Percentiles rank a stretch among this genome's conserved stretches.
phyloP scores from a whole-genome alignment of 1,284 basidiomycete species.

The Fomes fomentarius region DNA sequence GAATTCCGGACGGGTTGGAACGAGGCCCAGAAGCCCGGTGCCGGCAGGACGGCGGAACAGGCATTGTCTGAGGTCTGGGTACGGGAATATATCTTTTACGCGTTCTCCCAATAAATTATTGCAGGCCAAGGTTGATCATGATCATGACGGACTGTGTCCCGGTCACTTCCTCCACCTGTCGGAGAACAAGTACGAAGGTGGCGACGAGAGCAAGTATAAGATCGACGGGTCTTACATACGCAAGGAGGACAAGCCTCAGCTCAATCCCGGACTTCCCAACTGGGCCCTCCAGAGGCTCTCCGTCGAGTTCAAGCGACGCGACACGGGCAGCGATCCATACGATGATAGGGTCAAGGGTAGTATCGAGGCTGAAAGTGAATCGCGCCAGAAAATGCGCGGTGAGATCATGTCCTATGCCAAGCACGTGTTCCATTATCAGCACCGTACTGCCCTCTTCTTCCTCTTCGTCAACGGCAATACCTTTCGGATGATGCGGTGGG shows the following conservation, averaged over 20 bases:
- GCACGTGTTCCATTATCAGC: neutral
- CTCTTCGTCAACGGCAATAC: neutral
- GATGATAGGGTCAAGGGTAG: neutral
- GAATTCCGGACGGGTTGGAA: neutral
- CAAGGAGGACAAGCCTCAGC: neutral
- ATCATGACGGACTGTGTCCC: neutral
- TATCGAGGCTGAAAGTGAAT: neutral
- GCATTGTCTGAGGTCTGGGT: neutral
- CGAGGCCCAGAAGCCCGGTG: neutral
- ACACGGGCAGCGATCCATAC: neutral
- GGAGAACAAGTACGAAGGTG: neutral
- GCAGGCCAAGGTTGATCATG: neutral
- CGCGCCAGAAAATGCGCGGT: neutral
- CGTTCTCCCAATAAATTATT: no score
- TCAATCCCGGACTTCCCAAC: neutral
- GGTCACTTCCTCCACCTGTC: neutral
- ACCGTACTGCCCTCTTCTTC: neutral
- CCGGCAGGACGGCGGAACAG: neutral
- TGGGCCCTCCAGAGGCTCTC: neutral
- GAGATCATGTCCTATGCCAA: neutral
- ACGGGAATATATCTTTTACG: neutral
- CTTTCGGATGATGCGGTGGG: conserved; percentile 5
- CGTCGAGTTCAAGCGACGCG: neutral
- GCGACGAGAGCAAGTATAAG: neutral
- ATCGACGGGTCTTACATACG: neutral